Evolutionary conservation across 1,284 basidiomycete species (phyloP), one percentile per base, ranked within the genome.

Genomic region (Agaricales sp.): DNA sequence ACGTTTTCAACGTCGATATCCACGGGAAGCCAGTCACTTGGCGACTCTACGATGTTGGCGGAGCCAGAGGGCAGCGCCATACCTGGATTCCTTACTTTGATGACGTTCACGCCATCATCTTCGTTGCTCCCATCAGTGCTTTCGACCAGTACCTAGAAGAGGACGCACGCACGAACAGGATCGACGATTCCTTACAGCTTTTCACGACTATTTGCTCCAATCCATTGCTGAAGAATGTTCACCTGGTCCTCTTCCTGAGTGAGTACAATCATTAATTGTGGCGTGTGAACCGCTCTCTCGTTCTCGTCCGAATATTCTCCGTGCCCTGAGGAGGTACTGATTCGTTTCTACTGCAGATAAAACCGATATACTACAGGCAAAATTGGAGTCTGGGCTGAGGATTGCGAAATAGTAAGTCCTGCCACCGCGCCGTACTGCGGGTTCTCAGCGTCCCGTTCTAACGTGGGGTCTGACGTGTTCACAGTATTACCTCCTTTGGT

Each of bases 141-240:
- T 90, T 88, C 59, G 87, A 90, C 65, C 87, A 90, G 82, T 89
- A 87, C 60, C 69, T 90, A 19, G 87, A 89, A 59, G 87, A 90
- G 66, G 87, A 90, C 59, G 81, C 83, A 19, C 75, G 80, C 50
- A 85, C 80, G 43, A 90, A 90, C 57, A 71, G 87, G 49, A 87
- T 90, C 39, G 87, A 90, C 57, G 87, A 90, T 60, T 89, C 87
- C 0, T 65, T 90, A 19, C 87, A 90, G 63, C 69, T 90, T 13
- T 90, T 89, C 62, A 87, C 85, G 8, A 77, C 85, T 55, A 87
- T 90, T 19, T 89, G 86, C 59, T 82, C 82, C n/a, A 87, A 88
- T 59, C 73, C 74, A 20, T 70, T 90, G 38, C 68, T 90, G 49
- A 87, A 88, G 62, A 79, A 73, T 41, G 82, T 86, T 20, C 87